Evolutionary conservation across 2,329 filamentous ascomycete species (phyloP), one percentile per base, ranked within the genome.

Genomic region (Stemphylium lycopersici): DNA sequence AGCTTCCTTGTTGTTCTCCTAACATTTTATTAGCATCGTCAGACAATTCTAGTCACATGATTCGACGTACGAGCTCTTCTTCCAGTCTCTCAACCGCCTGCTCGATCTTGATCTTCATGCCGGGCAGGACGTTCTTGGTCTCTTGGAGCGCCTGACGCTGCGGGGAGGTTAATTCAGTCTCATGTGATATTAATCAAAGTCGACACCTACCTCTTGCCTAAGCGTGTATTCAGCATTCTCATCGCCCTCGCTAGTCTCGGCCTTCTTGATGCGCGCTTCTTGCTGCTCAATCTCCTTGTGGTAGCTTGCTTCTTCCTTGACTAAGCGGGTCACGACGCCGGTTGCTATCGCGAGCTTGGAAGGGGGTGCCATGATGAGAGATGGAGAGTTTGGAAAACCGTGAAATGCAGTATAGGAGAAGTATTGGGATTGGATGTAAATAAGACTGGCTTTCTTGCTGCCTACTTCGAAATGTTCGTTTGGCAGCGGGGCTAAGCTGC

Each of bases 241-340:
- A 57, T 90, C 89, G 7, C 84, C 83, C 48, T 84, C 81, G 13
- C 75, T 78, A 3, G 77, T 74, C 65, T 89, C 86, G 39, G 96
- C 82, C 72, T 87, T 85, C 73, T 84, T 79, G 61, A 96, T 84
- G 52, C 89, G 85, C 57, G 84, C 83, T 66, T 90, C 83, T 73
- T 98, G 93, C 61, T 88, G 81, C 60, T 84, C 80, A 16, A 93
- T 83, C 76, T 99, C 95, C 72, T 89, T 89, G 81, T 93, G 89
- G 79, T 99, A 98, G 67, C 88, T 93, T 34, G 84, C 81, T 76
- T 97, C 91, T 77, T 99, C 95, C 77, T 96, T 97, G 63, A 96
- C 85, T 42, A 98, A 85, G 55, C 95, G 91, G 67, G 84, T 82
- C 63, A 98, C 86, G 16, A 91, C 87, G 58, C 88, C 85, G 20